phyloP scores from a whole-genome alignment of 2,329 filamentous ascomycete genomes.

The Aspergillus japonicus region DNA sequence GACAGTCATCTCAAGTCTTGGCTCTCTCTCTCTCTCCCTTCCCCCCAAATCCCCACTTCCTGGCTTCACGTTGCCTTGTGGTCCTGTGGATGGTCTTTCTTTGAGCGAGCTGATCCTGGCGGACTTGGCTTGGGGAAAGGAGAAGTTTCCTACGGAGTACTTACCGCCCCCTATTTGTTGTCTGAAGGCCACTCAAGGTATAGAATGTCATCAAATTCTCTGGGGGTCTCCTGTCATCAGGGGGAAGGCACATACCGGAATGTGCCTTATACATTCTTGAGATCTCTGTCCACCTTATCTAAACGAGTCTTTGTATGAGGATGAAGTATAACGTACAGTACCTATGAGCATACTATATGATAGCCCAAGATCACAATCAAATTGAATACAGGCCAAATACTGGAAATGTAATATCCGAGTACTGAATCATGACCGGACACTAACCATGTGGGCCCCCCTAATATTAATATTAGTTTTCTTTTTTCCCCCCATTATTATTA shows the following conservation, averaged over 20 bases:
- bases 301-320: not conserved
- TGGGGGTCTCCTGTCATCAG: not conserved
- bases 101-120: conserved; percentile 2
- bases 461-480: conserved; percentile 1
- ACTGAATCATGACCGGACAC: not conserved
- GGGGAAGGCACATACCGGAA: not conserved
- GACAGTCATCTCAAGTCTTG: not conserved
- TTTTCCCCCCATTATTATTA: not conserved
- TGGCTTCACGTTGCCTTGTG: conserved; percentile 12
- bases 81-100: conserved; percentile 3
- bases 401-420: not conserved
- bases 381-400: not conserved
- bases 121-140: conserved; percentile 3
- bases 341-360: not conserved
- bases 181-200: not conserved
- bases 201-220: not conserved
- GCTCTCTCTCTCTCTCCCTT: not conserved
- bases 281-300: not conserved
- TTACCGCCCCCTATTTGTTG: not conserved
- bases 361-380: not conserved
- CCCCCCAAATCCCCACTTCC: conserved; percentile 1
- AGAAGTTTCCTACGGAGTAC: not conserved
- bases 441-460: not conserved
- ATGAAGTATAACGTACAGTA: no score
- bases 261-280: not conserved